Conservation (phyloP, 352 stramenopile species). For the Pythium monospermum region DNA sequence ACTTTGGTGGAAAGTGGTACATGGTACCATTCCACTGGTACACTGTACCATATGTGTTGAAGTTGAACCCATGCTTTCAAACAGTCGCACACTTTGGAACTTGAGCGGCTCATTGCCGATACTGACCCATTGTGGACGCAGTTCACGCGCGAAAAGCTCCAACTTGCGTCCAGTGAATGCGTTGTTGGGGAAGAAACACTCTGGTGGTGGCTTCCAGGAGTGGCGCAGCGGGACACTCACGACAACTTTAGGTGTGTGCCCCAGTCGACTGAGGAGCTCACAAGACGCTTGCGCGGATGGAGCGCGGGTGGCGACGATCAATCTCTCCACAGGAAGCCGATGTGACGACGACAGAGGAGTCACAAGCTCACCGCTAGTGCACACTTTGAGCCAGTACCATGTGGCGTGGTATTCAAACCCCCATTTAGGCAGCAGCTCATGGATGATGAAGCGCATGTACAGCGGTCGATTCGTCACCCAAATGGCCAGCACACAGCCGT, state of each 20-base stretch:
- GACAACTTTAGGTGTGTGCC: constrained; percentile 32
- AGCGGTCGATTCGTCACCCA: constrained; percentile 72
- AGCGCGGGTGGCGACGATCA: constrained; percentile 50
- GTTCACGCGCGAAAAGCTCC: constrained; percentile 66
- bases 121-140: constrained; percentile 54
- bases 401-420: constrained; percentile 52
- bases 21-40: not conserved
- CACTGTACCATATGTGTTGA: constrained; percentile 13
- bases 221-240: constrained; percentile 66
- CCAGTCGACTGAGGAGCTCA: constrained; percentile 27
- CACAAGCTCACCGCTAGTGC: constrained; percentile 46
- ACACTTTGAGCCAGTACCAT: constrained; percentile 78
- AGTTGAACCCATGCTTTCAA: constrained; percentile 5
- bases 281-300: constrained; percentile 9
- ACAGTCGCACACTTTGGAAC: constrained; percentile 11
- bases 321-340: constrained; percentile 58
- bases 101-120: constrained; percentile 55
- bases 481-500: constrained; percentile 52
- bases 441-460: constrained; percentile 52
- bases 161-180: constrained; percentile 19
- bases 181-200: constrained; percentile 40
- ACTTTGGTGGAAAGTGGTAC: not conserved
- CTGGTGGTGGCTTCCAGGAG: constrained; percentile 71
- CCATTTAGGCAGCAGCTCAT: constrained; percentile 52
- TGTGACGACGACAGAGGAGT: constrained; percentile 56